Evolutionary conservation across 768 basidiomycete species (phyloP), one percentile per base, ranked within the genome.

Genomic region (Hygrocybe punicea): DNA sequence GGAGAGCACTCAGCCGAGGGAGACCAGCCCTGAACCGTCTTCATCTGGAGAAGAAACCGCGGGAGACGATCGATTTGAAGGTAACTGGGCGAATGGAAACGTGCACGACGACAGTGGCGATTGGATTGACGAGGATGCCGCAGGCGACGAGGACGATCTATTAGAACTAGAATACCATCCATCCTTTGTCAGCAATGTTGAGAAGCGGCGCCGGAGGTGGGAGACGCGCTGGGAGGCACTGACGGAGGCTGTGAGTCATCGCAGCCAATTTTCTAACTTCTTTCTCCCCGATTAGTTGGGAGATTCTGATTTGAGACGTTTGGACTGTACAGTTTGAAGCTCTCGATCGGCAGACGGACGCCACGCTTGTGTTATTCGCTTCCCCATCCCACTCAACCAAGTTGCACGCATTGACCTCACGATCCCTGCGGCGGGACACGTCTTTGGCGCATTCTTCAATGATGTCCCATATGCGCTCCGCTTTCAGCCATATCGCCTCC

Each of bases 1-100:
- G 16, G 86, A 90, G 63, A 91, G 88, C 62, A 92, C 89, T 0
- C 88, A 91, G 63, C 89, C 89, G 6, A 74, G 89, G 40, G 89
- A 91, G 61, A 91, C 89, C 10, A 89, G 85, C 60, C 89, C 87
- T 0, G 89, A 91, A 72, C 79, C 82, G 45, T 86, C 84, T 9
- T 84, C 85, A 1, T 85, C 83, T 16, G 88, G 88, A 1, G 89
- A 91, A 66, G 88, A 89, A 69, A 90, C 86, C 1, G 87, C 88
- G 1, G 89, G 87, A 0, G 89, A 89, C 64, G 81, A 75, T 23
- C 60, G 56, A 29, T 74, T 71, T 56, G 73, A 78, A 29, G 60
- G 60, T 16, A 62, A 66, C 24, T 76, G 71, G 69, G 70, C 69
- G 1, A 69, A 70, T 57, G 61, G 54, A 59, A 62, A 60, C 16